Conservation (phyloP, 176 grass and related monocot genomes). For the Raddia guianensis region DNA sequence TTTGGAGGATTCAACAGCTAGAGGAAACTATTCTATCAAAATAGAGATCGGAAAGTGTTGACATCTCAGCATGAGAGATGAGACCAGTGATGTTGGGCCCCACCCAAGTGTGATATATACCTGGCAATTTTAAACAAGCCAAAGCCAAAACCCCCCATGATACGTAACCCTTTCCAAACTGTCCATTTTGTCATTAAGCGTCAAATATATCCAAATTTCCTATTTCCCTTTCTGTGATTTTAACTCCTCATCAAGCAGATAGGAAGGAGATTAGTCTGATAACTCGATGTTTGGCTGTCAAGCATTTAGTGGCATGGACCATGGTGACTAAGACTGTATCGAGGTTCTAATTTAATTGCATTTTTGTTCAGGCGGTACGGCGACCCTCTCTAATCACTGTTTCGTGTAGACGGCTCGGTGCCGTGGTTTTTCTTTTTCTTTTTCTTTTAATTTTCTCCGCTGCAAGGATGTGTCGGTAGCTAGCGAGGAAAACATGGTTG, state of each 20-base stretch:
- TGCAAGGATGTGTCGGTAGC: constrained; percentile 45
- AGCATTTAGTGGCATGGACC: constrained; percentile 49
- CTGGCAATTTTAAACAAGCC: constrained; percentile 32
- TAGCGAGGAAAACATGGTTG: constrained; percentile 35
- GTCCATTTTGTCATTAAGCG: constrained; percentile 30
- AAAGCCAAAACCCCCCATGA: background rate
- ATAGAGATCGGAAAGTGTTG: background rate
- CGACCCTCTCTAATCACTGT: constrained; percentile 30
- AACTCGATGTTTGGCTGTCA: constrained; percentile 43
- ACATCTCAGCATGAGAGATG: constrained; percentile 6
- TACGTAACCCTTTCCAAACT: constrained; percentile 6
- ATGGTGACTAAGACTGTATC: constrained; percentile 37
- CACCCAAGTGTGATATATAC: constrained; percentile 8
- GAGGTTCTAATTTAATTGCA: constrained; percentile 17
- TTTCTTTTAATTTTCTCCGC: background rate
- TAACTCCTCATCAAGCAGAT: constrained; percentile 1
- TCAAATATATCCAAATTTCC: constrained; percentile 24
- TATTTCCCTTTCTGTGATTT: background rate
- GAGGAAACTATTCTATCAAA: background rate
- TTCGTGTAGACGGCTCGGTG: background rate
- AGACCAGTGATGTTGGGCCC: too few relatives aligned
- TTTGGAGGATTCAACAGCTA: background rate
- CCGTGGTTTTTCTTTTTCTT: constrained; percentile 15
- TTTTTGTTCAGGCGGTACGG: constrained; percentile 33
- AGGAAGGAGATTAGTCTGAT: background rate